Evolutionary conservation across 2,329 filamentous ascomycete genomes (phyloP).

Genomic region (Talaromyces sp.): DNA sequence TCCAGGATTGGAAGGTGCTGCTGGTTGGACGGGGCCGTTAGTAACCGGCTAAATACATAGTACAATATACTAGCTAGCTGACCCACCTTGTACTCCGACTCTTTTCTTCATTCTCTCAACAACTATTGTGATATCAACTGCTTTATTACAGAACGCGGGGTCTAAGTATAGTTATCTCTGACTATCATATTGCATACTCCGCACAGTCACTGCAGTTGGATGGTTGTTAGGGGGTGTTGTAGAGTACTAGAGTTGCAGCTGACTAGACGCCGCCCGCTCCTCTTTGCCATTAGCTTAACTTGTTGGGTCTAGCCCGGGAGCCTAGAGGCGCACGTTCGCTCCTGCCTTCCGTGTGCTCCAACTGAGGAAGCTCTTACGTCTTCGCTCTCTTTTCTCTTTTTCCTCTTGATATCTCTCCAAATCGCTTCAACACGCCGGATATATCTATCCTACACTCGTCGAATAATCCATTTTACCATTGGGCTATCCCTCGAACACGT

Average conservation of each 20-base stretch:
- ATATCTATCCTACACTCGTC: background rate
- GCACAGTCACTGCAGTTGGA: background rate
- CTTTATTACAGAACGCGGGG: background rate
- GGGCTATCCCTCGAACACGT: slow-evolving; percentile 8
- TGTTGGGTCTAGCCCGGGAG: background rate
- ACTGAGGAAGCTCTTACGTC: background rate
- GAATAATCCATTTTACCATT: background rate
- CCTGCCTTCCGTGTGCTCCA: background rate
- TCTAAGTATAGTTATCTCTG: background rate
- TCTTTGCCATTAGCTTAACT: slow-evolving; percentile 4
- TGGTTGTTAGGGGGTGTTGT: background rate
- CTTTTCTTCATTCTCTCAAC: background rate
- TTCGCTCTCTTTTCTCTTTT: background rate
- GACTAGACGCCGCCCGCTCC: background rate
- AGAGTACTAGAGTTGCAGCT: background rate
- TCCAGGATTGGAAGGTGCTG: background rate
- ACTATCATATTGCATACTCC: background rate
- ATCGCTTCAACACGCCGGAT: background rate
- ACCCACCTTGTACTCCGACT: background rate
- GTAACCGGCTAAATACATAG: background rate
- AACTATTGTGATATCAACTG: background rate
- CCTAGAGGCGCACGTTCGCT: slow-evolving; percentile 4
- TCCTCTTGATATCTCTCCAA: background rate
- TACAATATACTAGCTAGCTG: no score
- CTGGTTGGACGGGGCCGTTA: background rate